Evolutionary conservation across 2,329 filamentous ascomycete species (phyloP).

Genomic region (Phoma herbarum): DNA sequence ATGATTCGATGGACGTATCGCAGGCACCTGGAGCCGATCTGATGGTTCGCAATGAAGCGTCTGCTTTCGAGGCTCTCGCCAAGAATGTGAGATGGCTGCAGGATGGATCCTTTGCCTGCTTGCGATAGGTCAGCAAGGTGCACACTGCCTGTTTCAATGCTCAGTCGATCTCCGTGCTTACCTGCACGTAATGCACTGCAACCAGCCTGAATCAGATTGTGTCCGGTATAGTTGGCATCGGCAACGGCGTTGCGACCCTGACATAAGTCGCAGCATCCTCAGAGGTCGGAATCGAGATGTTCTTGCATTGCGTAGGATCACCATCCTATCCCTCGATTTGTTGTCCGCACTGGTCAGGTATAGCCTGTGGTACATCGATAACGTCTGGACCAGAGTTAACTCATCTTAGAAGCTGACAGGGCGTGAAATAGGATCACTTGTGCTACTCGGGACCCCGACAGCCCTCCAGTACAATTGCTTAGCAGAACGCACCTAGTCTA

Average conservation of each 20-base stretch:
- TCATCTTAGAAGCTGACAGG: background rate
- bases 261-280: constrained; percentile 1
- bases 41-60: background rate
- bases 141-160: constrained; percentile 11
- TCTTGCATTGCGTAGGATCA: constrained; percentile 13
- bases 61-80: constrained; percentile 2
- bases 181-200: constrained; percentile 19
- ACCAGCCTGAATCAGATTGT: constrained; percentile 2
- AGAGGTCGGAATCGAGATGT: background rate
- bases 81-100: constrained; percentile 13
- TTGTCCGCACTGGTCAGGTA: background rate
- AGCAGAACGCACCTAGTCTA: constrained; percentile 9
- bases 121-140: constrained; percentile 11
- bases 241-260: constrained; percentile 12
- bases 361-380: constrained; percentile 12
- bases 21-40: background rate
- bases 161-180: constrained; percentile 18
- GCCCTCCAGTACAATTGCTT: constrained; percentile 1
- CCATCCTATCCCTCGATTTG: background rate
- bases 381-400: constrained; percentile 6
- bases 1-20: background rate
- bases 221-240: constrained; percentile 1
- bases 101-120: constrained; percentile 4
- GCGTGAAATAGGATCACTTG: constrained; percentile 1
- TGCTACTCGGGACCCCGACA: constrained; percentile 5